Evolutionary conservation across 2,329 filamentous ascomycete species (phyloP).

Genomic region (Lecanoromycetidae sp.): DNA sequence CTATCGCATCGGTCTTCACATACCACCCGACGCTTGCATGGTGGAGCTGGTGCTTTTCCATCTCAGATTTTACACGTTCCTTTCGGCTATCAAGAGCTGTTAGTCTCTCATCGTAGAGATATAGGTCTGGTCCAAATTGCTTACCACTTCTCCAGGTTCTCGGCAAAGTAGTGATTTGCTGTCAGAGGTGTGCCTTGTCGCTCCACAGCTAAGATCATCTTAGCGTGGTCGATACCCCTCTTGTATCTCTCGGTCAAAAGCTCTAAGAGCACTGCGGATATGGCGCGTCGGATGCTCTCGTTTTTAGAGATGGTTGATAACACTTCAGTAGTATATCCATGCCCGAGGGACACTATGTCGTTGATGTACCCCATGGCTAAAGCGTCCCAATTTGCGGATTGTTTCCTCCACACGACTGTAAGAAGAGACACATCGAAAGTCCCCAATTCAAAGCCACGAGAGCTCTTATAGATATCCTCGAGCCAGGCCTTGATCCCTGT

Average conservation of each 20-base stretch:
- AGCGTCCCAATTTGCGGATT: slow-evolving; percentile 42
- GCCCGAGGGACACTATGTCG: slow-evolving; percentile 40
- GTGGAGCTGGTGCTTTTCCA: neutral
- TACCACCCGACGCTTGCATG: no score
- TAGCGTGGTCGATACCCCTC: slow-evolving; percentile 37
- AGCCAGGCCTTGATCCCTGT: slow-evolving; percentile 36
- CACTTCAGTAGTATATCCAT: slow-evolving; percentile 39
- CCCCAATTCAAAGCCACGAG: slow-evolving; percentile 44
- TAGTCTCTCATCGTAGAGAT: neutral
- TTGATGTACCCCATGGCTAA: slow-evolving; percentile 40
- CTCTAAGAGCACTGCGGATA: slow-evolving; percentile 36
- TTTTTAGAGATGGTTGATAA: slow-evolving; percentile 37
- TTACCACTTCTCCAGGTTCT: slow-evolving; percentile 32
- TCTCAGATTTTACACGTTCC: neutral
- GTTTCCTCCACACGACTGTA: slow-evolving; percentile 25
- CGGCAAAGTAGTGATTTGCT: slow-evolving; percentile 42
- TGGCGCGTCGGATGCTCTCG: slow-evolving; percentile 28
- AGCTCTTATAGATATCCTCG: slow-evolving; percentile 30
- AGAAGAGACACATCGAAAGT: slow-evolving; percentile 30
- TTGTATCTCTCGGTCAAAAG: slow-evolving; percentile 36
- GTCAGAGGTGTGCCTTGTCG: slow-evolving; percentile 36
- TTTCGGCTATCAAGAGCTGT: neutral
- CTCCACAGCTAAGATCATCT: slow-evolving; percentile 44
- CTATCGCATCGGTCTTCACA: no score
- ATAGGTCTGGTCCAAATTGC: no score